Base-by-base conservation (phyloP, 108 stramenopile species). In the Nannochloropsis salina region DNA sequence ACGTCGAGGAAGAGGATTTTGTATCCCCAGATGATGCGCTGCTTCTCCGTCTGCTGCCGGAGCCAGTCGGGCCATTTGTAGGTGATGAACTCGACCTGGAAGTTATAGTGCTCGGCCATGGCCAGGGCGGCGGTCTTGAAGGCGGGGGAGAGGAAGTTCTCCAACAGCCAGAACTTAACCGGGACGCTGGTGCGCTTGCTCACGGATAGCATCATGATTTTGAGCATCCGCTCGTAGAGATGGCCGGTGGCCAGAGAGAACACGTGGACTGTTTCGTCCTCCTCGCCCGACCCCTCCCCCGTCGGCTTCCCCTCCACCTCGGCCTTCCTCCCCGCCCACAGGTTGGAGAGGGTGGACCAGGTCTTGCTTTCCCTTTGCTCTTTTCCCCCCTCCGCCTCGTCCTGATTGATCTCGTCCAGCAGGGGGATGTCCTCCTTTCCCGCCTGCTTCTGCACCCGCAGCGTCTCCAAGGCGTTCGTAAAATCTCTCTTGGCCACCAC, bases 11-110 rank as follows among this genome's bases (percentile, higher is more conserved):
- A 99, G 10, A 99, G 93, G 84, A 99, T 99, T 92, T 99, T 99
- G 93, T 98, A 99, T 22, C 99, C 99, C 99, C 99, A 99, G 88
- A 99, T 99, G 82, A 98, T 96, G 42, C 99, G 92, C 92, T 99
- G 99, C 91, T 98, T 97, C 89, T 98, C 96, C 45, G 93, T 96
- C 89, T 99, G 98, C 42, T 92, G 92, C 42, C 96, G 93, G 40
- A 99, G 93, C 98, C 98, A 99, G 88, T 97, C 94, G 9, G 99
- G 99, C 99, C 99, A 99, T 88, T 98, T 96, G 93, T 97, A 97
- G n/a, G 95, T 96, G 21, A 93, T 91, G 80, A 93, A 90, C 21
- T 51, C 91, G 44, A 92, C 91, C 8, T 90, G 80, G 83, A 95
- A 97, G 84, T 96, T 95, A 45, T 95, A 96, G 44, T 87, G 86